Evolutionary conservation across 2,329 filamentous ascomycete species (phyloP).

Genomic region (Alternaria arborescens): DNA sequence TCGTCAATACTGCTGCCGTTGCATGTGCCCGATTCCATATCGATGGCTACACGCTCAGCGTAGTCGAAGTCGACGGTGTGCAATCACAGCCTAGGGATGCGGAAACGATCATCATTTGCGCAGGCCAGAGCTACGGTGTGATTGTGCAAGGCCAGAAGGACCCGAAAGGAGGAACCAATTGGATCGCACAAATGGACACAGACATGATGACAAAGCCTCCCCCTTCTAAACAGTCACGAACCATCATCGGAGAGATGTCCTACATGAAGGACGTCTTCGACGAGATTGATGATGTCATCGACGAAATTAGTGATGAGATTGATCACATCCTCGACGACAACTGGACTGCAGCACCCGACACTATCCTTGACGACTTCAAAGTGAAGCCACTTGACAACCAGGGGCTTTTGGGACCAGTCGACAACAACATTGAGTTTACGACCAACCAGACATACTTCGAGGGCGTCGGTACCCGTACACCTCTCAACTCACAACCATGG

Average conservation of each 20-base stretch:
- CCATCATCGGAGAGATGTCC: conserved; percentile 26
- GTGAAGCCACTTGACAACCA: conserved; percentile 73
- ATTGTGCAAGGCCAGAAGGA: conserved; percentile 27
- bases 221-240: conserved; percentile 21
- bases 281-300: neutral
- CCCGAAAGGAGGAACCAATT: conserved; percentile 64
- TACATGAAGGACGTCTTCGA: conserved; percentile 19
- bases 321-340: conserved; percentile 62
- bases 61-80: conserved; percentile 48
- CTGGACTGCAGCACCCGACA: conserved; percentile 59
- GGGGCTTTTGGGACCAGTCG: conserved; percentile 66
- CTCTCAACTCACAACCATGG: conserved; percentile 71
- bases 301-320: conserved; percentile 61
- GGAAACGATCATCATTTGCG: conserved; percentile 48
- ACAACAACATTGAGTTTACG: conserved; percentile 67
- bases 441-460: conserved; percentile 68
- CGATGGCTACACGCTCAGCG: conserved; percentile 44
- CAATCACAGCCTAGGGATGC: conserved; percentile 51
- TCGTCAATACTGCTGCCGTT: conserved; percentile 65
- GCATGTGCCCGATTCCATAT: conserved; percentile 56
- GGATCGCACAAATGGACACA: conserved; percentile 62
- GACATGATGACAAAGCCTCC: conserved; percentile 56
- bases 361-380: conserved; percentile 73
- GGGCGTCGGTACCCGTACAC: conserved; percentile 62
- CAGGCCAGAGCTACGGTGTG: conserved; percentile 37